These are phyloP conservation scores for Xylariaceae sp. DNA, from an alignment of 2,329 filamentous ascomycete species.

Conservation along the genomic window DNA sequence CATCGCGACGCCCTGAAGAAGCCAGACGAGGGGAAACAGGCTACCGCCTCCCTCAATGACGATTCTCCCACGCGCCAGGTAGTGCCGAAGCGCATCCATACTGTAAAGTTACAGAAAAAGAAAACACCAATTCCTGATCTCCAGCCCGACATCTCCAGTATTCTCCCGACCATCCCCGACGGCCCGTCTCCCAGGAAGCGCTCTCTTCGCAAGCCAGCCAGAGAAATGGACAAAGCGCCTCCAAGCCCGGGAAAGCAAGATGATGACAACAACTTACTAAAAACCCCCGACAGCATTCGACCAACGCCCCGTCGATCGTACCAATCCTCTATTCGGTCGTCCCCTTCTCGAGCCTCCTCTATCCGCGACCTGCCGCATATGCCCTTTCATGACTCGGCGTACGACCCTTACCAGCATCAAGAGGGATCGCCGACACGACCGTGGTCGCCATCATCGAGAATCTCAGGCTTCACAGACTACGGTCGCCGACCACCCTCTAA, in stretches of 20 bases:
- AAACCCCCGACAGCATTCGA: constrained; percentile 39
- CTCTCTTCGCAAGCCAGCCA: constrained; percentile 29
- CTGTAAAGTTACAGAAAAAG: constrained; percentile 50
- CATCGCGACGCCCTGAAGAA: constrained; percentile 34
- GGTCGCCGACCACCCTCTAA: constrained; percentile 64
- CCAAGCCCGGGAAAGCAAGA: constrained; percentile 14
- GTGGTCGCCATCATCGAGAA: constrained; percentile 49
- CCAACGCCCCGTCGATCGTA: constrained; percentile 42
- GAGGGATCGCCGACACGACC: constrained; percentile 51
- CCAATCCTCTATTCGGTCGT: constrained; percentile 48
- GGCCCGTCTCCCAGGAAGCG: constrained; percentile 42
- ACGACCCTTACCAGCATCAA: constrained; percentile 49
- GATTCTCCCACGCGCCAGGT: constrained; percentile 24
- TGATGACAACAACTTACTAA: constrained; percentile 38
- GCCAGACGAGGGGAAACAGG: constrained; percentile 33
- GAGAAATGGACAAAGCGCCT: constrained; percentile 21
- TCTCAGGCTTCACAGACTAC: constrained; percentile 53
- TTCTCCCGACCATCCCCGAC: constrained; percentile 47
- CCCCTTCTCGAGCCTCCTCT: constrained; percentile 41
- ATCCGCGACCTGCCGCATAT: constrained; percentile 55
- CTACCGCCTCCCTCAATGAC: constrained; percentile 9
- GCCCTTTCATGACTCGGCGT: constrained; percentile 58
- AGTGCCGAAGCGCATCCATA: constrained; percentile 27
- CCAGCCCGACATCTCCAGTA: constrained; percentile 33
- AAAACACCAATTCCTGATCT: constrained; percentile 28